Conservation (phyloP, 2,329 filamentous ascomycete genomes). For the Xylariaceae sp. region DNA sequence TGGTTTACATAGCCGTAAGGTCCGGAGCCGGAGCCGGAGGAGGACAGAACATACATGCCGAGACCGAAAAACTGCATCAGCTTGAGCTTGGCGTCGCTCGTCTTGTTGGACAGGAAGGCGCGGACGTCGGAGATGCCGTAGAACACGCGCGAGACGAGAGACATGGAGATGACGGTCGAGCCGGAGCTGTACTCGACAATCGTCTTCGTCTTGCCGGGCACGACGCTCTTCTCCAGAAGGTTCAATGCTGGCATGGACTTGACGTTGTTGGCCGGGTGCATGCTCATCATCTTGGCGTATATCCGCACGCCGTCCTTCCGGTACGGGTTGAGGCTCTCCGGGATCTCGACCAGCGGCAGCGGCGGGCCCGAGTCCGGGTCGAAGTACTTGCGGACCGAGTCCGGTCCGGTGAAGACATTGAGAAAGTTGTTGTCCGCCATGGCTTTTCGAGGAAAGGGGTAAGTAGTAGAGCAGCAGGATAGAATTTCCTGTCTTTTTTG, state of each 20-base stretch:
- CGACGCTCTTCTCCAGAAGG: constrained; percentile 36
- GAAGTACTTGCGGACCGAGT: constrained; percentile 51
- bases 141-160: constrained; percentile 43
- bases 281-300: constrained; percentile 60
- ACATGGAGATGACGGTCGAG: constrained; percentile 55
- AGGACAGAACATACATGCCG: constrained; percentile 31
- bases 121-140: constrained; percentile 43
- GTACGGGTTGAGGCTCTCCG: constrained; percentile 48
- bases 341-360: constrained; percentile 54
- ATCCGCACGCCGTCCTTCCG: constrained; percentile 51
- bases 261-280: constrained; percentile 57
- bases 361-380: constrained; percentile 50
- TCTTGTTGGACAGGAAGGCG: constrained; percentile 54
- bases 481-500: no score
- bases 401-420: constrained; percentile 51
- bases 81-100: constrained; percentile 42
- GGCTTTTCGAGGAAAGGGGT: no score
- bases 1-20: no score
- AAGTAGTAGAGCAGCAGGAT: no score
- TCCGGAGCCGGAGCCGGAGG: no score
- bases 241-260: constrained; percentile 53
- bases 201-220: constrained; percentile 36
- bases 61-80: constrained; percentile 54
- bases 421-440: constrained; percentile 24
- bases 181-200: constrained; percentile 56